Evolutionary conservation across 257 asterid species (phyloP).

Genomic region (Voacanga thouarsii): DNA sequence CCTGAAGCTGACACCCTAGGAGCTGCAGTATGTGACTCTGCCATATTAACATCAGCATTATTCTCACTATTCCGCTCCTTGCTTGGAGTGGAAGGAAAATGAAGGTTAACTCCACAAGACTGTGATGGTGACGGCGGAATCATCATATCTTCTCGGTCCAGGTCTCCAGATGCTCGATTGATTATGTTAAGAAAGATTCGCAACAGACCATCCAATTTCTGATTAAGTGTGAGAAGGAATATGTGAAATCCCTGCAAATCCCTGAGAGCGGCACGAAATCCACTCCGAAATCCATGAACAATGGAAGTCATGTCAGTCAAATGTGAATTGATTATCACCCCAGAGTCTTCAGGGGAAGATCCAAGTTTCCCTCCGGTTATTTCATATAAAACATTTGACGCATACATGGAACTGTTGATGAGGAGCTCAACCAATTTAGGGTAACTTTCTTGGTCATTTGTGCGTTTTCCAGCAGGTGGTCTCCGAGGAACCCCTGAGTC

Average conservation of each 20-base stretch:
- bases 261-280: conserved; percentile 85
- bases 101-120: conserved; percentile 35
- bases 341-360: conserved; percentile 42
- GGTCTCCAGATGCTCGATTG: conserved; percentile 58
- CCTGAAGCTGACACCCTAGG: conserved; percentile 55
- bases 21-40: conserved; percentile 47
- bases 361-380: conserved; percentile 83
- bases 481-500: conserved; percentile 98
- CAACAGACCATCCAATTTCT: conserved; percentile 73
- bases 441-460: conserved; percentile 81
- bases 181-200: conserved; percentile 61
- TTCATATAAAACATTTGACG: conserved; percentile 68
- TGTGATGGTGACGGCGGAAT: conserved; percentile 63
- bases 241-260: conserved; percentile 97
- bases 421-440: conserved; percentile 95
- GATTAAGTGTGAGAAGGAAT: conserved; percentile 89
- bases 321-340: conserved; percentile 27
- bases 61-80: conserved; percentile 52
- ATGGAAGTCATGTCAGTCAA: conserved; percentile 49
- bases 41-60: conserved; percentile 48
- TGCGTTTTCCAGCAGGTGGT: conserved; percentile 99
- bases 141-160: conserved; percentile 64
- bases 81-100: conserved; percentile 54
- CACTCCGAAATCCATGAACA: conserved; percentile 69
- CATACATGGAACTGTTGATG: conserved; percentile 75